Evolutionary conservation across 768 basidiomycete genomes (phyloP), one percentile per base, ranked within the genome.

Genomic region (Lactarius evosmus): DNA sequence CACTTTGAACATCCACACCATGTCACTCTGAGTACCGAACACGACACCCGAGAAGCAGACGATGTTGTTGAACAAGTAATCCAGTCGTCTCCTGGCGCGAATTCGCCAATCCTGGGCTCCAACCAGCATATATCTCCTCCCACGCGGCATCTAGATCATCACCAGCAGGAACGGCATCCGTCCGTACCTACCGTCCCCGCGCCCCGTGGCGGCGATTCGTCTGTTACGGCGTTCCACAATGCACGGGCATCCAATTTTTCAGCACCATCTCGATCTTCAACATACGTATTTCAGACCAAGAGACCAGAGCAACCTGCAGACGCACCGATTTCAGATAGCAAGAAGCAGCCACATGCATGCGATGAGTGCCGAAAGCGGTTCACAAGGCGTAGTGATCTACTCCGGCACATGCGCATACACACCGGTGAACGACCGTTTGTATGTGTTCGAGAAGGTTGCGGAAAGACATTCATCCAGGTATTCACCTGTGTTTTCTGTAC

Each of bases 381-480:
- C 72, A 88, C 87, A 32, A 84, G 93, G 27, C 83, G 87, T 63
- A 94, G 92, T 71, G 93, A 95, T 72, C 80, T 95, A 51, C 82
- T 85, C 46, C 85, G 93, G 30, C 93, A 95, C 72, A 89, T 85
- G 80, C 85, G 91, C 50, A 94, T 94, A 78, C 93, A 95, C 70
- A 94, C 93, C 0, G 93, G 93, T 19, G 93, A 95, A 74, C 82
- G 93, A 57, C 93, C 93, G 3, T 94, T 90, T 73, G 78, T 86
- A 14, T 95, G 92, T 69, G 78, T 79, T 36, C 80, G 90, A 69
- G 70, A 75, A 32, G 86, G 85, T 32, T 95, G 93, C 62, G 90
- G 91, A 57, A 95, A 95, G 79, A 89, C 89, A 3, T 95, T 95
- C 70, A 94, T 95, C 70, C 93, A 95, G 84, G 93, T 92, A 74